These are phyloP conservation scores for Xanthoconium stramineum DNA, from an alignment of 768 basidiomycete genomes.

Conservation along the genomic window DNA sequence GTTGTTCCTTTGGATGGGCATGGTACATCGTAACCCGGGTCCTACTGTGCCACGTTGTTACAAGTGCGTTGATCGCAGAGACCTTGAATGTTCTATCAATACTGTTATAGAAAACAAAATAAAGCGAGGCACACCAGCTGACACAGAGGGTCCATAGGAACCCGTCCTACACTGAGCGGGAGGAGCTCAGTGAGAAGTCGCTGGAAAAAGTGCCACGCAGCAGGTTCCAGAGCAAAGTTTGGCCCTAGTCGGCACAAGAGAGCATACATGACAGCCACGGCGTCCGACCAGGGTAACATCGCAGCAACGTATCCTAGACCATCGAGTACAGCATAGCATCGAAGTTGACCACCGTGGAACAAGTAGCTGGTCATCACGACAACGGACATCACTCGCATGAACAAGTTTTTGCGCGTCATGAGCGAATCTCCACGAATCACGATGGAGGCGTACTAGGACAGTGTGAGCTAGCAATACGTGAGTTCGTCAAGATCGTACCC, in stretches of 20 bases:
- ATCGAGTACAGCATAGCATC: conserved; percentile 1
- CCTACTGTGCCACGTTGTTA: conserved; percentile 5
- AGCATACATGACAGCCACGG: conserved; percentile 12
- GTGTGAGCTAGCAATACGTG: background rate
- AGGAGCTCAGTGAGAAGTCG: conserved; percentile 8
- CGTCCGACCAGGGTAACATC: conserved; percentile 18
- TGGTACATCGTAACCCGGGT: conserved; percentile 5
- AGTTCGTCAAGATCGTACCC: conserved; percentile 8
- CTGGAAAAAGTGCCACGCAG: conserved; percentile 13
- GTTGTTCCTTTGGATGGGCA: background rate
- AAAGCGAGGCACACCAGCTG: conserved; percentile 12
- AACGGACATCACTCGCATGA: conserved; percentile 13
- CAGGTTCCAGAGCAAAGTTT: conserved; percentile 6
- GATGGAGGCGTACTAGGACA: conserved; percentile 9
- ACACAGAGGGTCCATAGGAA: conserved; percentile 11
- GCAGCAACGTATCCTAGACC: conserved; percentile 9
- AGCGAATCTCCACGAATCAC: background rate
- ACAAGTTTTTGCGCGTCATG: conserved; percentile 6
- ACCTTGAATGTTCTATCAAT: conserved; percentile 11
- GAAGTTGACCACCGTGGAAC: conserved; percentile 13
- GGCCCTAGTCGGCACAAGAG: conserved; percentile 19
- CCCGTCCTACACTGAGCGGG: conserved; percentile 1
- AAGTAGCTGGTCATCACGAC: conserved; percentile 15
- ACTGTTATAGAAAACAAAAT: background rate
- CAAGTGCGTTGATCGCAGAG: conserved; percentile 8